A percentile compares a stretch with the other conserved stretches of the same genome.
Conservation (phyloP, 2,329 filamentous ascomycete species). For the Paramyrothecium roridum region DNA sequence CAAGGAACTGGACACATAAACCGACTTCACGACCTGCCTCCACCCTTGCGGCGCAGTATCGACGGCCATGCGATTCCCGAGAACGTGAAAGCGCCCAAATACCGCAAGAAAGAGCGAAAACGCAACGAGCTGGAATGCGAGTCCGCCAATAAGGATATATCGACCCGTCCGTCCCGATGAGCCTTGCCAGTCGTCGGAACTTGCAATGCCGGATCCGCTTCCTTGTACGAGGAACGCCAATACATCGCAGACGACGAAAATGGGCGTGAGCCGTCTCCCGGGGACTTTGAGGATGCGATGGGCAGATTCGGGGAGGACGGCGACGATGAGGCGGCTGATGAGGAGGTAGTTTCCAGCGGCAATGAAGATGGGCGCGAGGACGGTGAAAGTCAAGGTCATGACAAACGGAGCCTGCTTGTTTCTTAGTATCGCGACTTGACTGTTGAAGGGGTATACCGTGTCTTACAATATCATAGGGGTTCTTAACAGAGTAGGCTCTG, state of each 20-base stretch:
- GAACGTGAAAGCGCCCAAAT: constrained; percentile 32
- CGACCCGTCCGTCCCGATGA: constrained; percentile 31
- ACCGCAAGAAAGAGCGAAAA: constrained; percentile 38
- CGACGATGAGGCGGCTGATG: constrained; percentile 41
- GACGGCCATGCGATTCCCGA: constrained; percentile 17
- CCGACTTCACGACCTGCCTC: constrained; percentile 33
- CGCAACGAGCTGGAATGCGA: constrained; percentile 35
- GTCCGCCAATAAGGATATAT: constrained; percentile 37
- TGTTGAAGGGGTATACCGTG: background rate
- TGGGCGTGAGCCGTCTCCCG: constrained; percentile 35
- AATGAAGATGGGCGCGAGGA: constrained; percentile 45
- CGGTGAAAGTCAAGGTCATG: constrained; percentile 35
- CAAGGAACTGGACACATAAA: constrained; percentile 39
- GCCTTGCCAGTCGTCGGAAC: constrained; percentile 39
- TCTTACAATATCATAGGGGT: constrained; percentile 29
- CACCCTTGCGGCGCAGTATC: constrained; percentile 28
- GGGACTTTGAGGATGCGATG: constrained; percentile 33
- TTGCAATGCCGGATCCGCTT: constrained; percentile 39
- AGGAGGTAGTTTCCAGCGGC: constrained; percentile 50
- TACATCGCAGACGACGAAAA: constrained; percentile 44
- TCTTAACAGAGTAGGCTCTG: constrained; percentile 31
- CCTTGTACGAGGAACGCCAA: constrained; percentile 42
- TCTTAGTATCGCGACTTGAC: background rate
- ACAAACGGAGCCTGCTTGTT: constrained; percentile 30
- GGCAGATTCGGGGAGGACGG: constrained; percentile 26